Evolutionary conservation across 2,329 filamentous ascomycete genomes (phyloP).

Genomic region (Aspergillus hiratsukae): DNA sequence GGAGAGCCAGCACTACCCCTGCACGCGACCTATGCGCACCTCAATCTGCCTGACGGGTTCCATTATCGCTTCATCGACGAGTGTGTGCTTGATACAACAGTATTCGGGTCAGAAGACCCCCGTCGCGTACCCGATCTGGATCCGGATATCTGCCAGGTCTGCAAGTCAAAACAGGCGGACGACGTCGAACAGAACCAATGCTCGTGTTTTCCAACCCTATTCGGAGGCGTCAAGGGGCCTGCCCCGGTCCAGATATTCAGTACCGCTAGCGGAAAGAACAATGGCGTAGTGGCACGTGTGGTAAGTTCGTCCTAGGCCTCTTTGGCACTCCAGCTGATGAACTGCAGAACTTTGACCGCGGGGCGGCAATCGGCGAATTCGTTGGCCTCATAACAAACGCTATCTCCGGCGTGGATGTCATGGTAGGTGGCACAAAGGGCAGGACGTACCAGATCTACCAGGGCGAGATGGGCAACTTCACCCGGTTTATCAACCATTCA

Average conservation of each 20-base stretch:
- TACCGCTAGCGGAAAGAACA: conserved; percentile 51
- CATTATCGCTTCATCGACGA: conserved; percentile 36
- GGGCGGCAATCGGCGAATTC: conserved; percentile 53
- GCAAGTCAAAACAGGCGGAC: conserved; percentile 49
- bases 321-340: background rate
- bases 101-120: conserved; percentile 49
- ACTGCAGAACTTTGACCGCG: conserved; percentile 47
- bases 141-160: conserved; percentile 41
- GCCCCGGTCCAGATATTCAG: conserved; percentile 51
- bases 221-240: conserved; percentile 41
- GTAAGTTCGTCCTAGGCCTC: conserved; percentile 9
- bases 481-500: conserved; percentile 56
- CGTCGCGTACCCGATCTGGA: conserved; percentile 37
- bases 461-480: conserved; percentile 52
- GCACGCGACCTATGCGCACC: conserved; percentile 17
- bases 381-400: conserved; percentile 53
- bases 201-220: conserved; percentile 52
- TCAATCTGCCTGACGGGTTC: conserved; percentile 16
- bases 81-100: conserved; percentile 45
- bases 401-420: conserved; percentile 51
- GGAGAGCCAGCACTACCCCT: conserved; percentile 11
- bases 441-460: conserved; percentile 55
- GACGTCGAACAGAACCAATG: conserved; percentile 47
- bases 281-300: conserved; percentile 41
- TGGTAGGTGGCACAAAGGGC: conserved; percentile 43